These are phyloP conservation scores for Lumnitzera racemosa DNA, from an alignment of 345 rosid species.

Conservation along the genomic window DNA sequence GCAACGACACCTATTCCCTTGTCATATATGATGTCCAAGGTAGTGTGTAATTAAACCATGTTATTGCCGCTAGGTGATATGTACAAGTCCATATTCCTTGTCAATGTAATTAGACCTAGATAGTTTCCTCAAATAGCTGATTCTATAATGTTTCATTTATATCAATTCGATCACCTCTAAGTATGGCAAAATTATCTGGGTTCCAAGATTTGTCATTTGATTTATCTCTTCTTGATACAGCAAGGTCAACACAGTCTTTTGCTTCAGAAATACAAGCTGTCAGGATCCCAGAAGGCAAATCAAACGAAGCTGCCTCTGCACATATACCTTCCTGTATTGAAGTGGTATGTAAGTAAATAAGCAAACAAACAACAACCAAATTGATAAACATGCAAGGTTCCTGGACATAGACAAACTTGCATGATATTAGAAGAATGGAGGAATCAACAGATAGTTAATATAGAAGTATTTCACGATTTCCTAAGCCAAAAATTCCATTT, in stretches of 20 bases:
- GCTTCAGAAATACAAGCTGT: constrained; percentile 91
- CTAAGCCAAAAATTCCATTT: not conserved
- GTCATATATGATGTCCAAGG: too few species aligned
- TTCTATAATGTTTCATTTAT: not conserved
- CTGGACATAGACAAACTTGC: not conserved
- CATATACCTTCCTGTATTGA: constrained; percentile 77
- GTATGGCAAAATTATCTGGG: constrained; percentile 90
- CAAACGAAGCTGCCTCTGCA: constrained; percentile 96
- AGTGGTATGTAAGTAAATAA: constrained; percentile 6
- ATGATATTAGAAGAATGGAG: not conserved
- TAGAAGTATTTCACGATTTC: constrained; percentile 1
- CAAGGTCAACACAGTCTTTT: constrained; percentile 69
- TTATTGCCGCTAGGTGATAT: too few species aligned
- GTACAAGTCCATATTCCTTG: too few species aligned
- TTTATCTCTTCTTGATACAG: constrained; percentile 47
- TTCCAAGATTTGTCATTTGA: constrained; percentile 61
- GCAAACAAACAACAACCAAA: not conserved
- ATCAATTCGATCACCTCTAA: constrained; percentile 45
- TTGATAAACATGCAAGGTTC: constrained; percentile 6
- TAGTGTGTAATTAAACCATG: too few species aligned
- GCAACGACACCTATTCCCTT: too few species aligned
- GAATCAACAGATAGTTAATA: not conserved
- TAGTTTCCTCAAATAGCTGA: too few species aligned
- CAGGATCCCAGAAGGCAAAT: constrained; percentile 64
- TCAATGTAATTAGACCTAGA: too few species aligned